Base-by-base conservation (phyloP, 345 rosid genomes). In the Punica granatum region DNA sequence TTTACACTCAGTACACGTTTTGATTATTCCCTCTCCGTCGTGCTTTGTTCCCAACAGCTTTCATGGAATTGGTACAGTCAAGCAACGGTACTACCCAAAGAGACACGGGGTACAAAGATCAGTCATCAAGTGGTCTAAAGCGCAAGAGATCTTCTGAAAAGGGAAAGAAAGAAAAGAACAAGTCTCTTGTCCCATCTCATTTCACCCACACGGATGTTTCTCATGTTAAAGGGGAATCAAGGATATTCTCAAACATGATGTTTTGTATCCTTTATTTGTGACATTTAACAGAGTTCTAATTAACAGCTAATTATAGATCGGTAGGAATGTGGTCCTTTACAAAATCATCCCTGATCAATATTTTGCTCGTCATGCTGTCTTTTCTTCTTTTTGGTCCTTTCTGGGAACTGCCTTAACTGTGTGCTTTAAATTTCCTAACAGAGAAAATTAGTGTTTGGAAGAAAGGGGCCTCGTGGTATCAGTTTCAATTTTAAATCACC, bases 61-160 rank as follows among this genome's bases (percentile, higher is more conserved):
- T 93, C 82, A 74, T 89, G 65, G 97, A 89, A 75, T 72, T 90
- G 41, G 96, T 93, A 39, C 91, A 84, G 74, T 81, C 95, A 59
- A 88, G 92, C 83, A 90, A 93, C 54, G 99, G 99, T 78, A 90
- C 91, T 72, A 93, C 94, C 19, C 91, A 91, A 48, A 86, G 78
- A 70, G 86, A 74, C 30, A 74, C 76, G 60, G 92, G 85, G 53
- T 48, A 84, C 63, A 85, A 74, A 70, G 79, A 67, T 70, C 70
- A 66, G 68, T 82, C 53, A 48, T 77, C 71, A 31, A 63, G 64
- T 65, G 86, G 74, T 80, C 68, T 71, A 33, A 82, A 74, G 69
- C 74, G 43, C 33, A 34, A 7, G 72, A 84, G 71, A 79, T 68
- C 76, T n/a, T 73, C 88, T 56, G 84, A 63, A 64, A 80, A 76